Conservation (phyloP, 306 rosid species). For the Acacia crassicarpa region DNA sequence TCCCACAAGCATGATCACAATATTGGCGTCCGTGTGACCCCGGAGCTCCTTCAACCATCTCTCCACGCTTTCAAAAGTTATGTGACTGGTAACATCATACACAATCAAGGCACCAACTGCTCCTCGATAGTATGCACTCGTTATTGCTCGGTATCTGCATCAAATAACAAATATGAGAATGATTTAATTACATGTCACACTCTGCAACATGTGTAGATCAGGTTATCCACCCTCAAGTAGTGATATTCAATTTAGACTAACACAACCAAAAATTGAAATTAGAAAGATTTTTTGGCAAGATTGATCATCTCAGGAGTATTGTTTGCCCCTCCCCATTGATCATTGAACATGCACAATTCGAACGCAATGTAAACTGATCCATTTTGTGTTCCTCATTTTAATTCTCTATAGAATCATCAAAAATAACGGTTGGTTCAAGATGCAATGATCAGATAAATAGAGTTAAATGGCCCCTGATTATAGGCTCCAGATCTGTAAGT, state of each 20-base stretch:
- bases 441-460: conserved; percentile 6
- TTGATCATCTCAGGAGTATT: background rate
- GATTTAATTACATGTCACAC: background rate
- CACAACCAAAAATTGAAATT: background rate
- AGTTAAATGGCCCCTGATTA: background rate
- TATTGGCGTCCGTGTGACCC: conserved; percentile 81
- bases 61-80: conserved; percentile 76
- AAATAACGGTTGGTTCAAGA: background rate
- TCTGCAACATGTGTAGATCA: background rate
- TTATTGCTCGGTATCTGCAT: conserved; percentile 76
- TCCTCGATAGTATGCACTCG: conserved; percentile 82
- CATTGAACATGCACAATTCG: background rate
- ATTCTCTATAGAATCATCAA: background rate
- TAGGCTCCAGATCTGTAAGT: conserved; percentile 18
- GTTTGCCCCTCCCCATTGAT: background rate
- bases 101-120: conserved; percentile 88
- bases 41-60: conserved; percentile 89
- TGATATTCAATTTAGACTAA: background rate
- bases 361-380: background rate
- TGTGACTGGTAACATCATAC: conserved; percentile 77
- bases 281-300: background rate
- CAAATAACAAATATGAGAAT: conserved; percentile 33
- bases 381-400: background rate
- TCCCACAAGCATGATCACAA: conserved; percentile 84
- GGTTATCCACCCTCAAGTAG: background rate